Evolutionary conservation across 2,329 filamentous ascomycete species (phyloP).

Genomic region (Ascochyta koolunga): DNA sequence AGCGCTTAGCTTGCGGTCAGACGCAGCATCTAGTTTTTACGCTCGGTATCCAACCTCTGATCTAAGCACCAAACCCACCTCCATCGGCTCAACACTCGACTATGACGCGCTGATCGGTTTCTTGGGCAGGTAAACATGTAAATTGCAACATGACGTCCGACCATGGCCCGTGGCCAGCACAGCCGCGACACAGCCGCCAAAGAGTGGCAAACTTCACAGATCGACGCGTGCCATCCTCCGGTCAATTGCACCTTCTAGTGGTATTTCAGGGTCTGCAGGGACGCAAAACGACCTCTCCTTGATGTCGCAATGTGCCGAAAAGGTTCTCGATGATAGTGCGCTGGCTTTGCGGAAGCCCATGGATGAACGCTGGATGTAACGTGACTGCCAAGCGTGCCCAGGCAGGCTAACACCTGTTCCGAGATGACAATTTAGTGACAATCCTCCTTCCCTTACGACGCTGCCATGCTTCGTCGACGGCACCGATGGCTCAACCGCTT

Average conservation of each 20-base stretch:
- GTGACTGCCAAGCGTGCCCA: conserved; percentile 7
- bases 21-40: background rate
- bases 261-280: background rate
- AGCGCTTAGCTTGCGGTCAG: conserved; percentile 1
- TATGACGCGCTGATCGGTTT: conserved; percentile 2
- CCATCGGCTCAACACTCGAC: conserved; percentile 1
- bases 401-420: too few species aligned
- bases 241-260: background rate
- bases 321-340: background rate
- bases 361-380: background rate
- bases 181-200: conserved; percentile 14
- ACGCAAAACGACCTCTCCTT: background rate
- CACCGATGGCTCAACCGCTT: conserved; percentile 30
- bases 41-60: background rate
- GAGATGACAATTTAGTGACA: too few species aligned
- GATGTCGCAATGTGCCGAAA: background rate
- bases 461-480: conserved; percentile 27
- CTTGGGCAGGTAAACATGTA: conserved; percentile 7
- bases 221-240: background rate
- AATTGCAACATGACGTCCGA: conserved; percentile 15
- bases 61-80: background rate
- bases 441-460: conserved; percentile 12
- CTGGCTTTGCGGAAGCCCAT: background rate
- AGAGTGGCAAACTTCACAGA: conserved; percentile 9
- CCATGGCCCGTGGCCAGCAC: conserved; percentile 11